Percentiles rank a stretch among this genome's conserved stretches.
Conservation (phyloP, 352 stramenopile genomes). For the Phytophthora fragariae region DNA sequence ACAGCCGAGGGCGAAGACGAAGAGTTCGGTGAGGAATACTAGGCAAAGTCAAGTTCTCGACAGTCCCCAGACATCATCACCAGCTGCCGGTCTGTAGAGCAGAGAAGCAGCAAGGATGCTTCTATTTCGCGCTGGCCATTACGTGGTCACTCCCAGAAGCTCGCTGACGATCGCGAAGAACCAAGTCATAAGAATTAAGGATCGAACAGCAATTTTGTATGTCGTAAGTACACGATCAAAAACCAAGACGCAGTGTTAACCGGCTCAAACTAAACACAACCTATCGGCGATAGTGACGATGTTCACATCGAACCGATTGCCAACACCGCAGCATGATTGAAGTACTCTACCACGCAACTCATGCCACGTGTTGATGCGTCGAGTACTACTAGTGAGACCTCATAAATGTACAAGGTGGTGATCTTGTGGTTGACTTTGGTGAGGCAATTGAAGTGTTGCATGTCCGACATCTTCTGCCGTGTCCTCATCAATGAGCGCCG, state of each 20-base stretch:
- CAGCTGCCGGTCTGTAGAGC: slow-evolving; percentile 30
- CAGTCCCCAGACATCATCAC: slow-evolving; percentile 14
- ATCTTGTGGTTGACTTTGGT: neutral
- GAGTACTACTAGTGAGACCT: neutral
- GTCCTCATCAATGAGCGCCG: neutral
- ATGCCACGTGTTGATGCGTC: neutral
- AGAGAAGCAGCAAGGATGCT: slow-evolving; percentile 18
- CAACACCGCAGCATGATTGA: too few relatives aligned
- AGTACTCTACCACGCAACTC: too few relatives aligned
- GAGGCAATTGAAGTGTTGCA: neutral
- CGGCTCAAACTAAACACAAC: too few relatives aligned
- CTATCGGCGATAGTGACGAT: too few relatives aligned
- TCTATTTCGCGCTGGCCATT: slow-evolving; percentile 17
- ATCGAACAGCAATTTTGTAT: slow-evolving; percentile 42
- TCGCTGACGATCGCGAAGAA: slow-evolving; percentile 14
- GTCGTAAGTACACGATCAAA: slow-evolving; percentile 31
- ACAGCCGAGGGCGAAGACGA: slow-evolving; percentile 95
- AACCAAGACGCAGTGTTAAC: slow-evolving; percentile 9
- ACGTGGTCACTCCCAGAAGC: slow-evolving; percentile 11
- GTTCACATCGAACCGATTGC: too few relatives aligned
- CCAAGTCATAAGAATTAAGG: slow-evolving; percentile 20
- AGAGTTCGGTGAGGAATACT: slow-evolving; percentile 91
- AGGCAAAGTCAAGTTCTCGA: slow-evolving; percentile 28
- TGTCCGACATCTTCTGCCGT: neutral
- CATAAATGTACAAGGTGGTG: neutral